Evolutionary conservation across 2,329 filamentous ascomycete species (phyloP).

Genomic region (Ophiocordyceps australis): DNA sequence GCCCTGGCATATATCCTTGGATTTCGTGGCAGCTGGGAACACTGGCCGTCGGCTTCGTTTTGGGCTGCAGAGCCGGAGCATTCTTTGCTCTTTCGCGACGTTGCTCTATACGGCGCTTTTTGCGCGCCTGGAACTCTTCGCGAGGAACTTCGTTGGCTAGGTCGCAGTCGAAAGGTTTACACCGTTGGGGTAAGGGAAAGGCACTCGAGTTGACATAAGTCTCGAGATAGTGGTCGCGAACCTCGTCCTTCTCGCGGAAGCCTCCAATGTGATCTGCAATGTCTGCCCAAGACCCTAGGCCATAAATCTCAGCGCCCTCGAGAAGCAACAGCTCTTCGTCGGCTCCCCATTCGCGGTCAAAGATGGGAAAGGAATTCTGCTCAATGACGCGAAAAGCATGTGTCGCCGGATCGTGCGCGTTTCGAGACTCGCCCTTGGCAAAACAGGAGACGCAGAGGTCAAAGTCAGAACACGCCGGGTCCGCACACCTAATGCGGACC

Average conservation of each 20-base stretch:
- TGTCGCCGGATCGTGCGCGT: constrained; percentile 69
- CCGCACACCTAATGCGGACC: constrained; percentile 90
- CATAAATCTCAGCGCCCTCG: constrained; percentile 91
- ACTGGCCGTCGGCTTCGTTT: constrained; percentile 90
- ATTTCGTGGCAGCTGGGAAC: constrained; percentile 96
- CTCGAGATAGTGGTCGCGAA: constrained; percentile 80
- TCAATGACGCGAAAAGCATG: constrained; percentile 91
- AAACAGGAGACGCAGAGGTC: constrained; percentile 96
- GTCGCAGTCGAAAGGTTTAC: constrained; percentile 63
- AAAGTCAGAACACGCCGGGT: constrained; percentile 72
- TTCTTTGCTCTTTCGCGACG: constrained; percentile 75
- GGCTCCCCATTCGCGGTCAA: constrained; percentile 85
- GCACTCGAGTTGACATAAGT: constrained; percentile 69
- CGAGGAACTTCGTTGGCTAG: constrained; percentile 67
- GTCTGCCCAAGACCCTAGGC: constrained; percentile 91
- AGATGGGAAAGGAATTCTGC: constrained; percentile 96
- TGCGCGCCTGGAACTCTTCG: constrained; percentile 82
- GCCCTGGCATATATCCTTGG: constrained; percentile 95
- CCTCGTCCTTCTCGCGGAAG: constrained; percentile 86
- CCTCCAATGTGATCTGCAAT: constrained; percentile 97
- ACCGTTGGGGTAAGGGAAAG: constrained; percentile 77
- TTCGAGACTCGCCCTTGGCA: constrained; percentile 59
- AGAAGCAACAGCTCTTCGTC: constrained; percentile 89
- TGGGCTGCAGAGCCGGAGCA: constrained; percentile 66
- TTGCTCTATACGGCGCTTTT: constrained; percentile 87